Base-by-base conservation (phyloP, 306 rosid species). In the Betula pendula region DNA sequence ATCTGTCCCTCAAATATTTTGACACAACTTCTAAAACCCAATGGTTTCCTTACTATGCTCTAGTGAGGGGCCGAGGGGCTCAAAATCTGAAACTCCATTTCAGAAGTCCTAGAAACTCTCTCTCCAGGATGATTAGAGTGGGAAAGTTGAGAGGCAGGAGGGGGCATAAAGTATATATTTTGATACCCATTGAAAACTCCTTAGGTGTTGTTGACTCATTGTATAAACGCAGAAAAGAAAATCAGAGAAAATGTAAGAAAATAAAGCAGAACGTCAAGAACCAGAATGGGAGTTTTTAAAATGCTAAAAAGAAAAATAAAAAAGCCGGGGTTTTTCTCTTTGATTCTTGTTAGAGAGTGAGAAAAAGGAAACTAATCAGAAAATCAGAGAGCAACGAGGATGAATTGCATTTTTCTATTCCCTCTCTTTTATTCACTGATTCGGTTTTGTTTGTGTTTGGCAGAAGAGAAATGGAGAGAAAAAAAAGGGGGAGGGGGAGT, bases 11-110 rank as follows among this genome's bases (percentile, higher is more conserved):
- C 68, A 60, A 60, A 60, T 38, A 2, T 24, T 58, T 60, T 6
- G 38, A 31, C 7, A 15, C 11, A 13, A 29, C 43, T 14, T 60
- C 29, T 55, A 15, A n/a, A 55, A 55, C 22, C 62, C 20, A 53
- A 53, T n/a, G 8, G 24, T 20, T 38, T n/a, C n/a, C n/a, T n/a
- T n/a, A n/a, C n/a, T n/a, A n/a, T n/a, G n/a, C n/a, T n/a, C 62
- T 22, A 66, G 19, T 6, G 79, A 70, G 11, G 84, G n/a, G n/a
- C n/a, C n/a, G n/a, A n/a, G n/a, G n/a, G 74, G 51, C 38, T 81
- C 69, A 83, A 68, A 80, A 81, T 78, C 92, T 73, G 83, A 75
- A 82, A 68, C 20, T 82, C 86, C 82, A 80, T 87, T 62, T 85
- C 86, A 60, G 80, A 24, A 15, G 66, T 77, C n/a, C n/a, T n/a